These are phyloP conservation scores for Pneumocystis jirovecii DNA, from an alignment of 1,139 yeast genomes.

Conservation along the genomic window DNA sequence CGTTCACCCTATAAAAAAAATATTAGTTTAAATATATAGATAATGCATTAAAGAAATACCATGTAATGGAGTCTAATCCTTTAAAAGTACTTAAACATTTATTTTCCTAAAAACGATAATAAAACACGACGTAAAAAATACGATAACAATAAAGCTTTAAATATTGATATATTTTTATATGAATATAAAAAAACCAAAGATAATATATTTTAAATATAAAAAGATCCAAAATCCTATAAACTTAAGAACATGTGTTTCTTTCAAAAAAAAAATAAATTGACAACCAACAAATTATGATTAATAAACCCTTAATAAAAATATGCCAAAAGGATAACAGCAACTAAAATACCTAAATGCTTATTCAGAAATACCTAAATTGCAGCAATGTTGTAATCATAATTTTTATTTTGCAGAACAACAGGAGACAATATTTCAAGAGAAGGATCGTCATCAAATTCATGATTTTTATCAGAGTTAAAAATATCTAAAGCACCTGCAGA, in stretches of 20 bases:
- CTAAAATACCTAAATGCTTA: background rate
- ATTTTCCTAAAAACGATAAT: background rate
- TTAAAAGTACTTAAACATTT: background rate
- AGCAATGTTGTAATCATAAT: background rate
- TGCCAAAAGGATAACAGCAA: background rate
- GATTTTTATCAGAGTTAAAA: background rate
- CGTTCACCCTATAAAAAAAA: background rate
- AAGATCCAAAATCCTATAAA: background rate
- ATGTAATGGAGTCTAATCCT: background rate
- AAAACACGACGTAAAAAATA: background rate
- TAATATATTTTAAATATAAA: background rate
- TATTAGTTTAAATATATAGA: background rate
- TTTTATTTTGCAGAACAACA: background rate
- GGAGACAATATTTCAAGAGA: background rate
- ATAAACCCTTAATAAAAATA: background rate
- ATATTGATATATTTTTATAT: background rate
- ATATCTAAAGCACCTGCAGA: background rate
- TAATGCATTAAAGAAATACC: background rate
- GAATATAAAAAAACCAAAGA: background rate
- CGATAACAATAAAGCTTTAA: background rate
- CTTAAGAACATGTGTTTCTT: background rate
- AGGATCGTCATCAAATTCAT: background rate
- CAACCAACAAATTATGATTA: background rate
- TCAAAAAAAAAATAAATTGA: background rate
- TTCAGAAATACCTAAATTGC: background rate